phyloP scores from a whole-genome alignment of 2,329 filamentous ascomycete genomes.

The Colletotrichum scovillei region DNA sequence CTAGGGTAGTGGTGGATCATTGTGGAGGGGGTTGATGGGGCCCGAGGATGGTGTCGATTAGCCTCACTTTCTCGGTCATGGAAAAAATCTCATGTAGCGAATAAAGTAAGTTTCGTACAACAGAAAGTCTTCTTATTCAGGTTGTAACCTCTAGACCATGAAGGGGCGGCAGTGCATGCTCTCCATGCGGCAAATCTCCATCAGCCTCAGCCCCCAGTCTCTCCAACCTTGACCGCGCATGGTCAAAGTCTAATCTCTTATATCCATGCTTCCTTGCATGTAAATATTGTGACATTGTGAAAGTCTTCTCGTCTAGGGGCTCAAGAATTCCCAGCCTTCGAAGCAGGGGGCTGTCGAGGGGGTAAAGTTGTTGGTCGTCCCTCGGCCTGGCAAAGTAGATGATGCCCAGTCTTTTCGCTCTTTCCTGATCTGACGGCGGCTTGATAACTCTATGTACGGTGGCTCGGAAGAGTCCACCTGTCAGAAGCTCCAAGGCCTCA shows the following conservation, averaged over 20 bases:
- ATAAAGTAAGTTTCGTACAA: neutral
- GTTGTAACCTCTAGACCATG: neutral
- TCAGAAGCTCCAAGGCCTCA: conserved; percentile 43
- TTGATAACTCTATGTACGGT: conserved; percentile 47
- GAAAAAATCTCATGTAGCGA: neutral
- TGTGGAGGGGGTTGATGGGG: neutral
- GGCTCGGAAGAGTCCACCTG: conserved; percentile 43
- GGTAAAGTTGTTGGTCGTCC: conserved; percentile 22
- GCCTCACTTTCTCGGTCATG: neutral
- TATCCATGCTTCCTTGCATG: neutral
- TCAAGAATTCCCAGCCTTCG: neutral
- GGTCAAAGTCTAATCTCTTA: neutral
- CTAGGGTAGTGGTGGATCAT: neutral
- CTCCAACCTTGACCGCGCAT: neutral
- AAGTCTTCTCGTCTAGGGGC: neutral
- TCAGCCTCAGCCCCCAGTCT: no score
- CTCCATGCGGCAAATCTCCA: neutral
- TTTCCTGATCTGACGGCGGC: conserved; percentile 46
- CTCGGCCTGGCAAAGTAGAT: conserved; percentile 49
- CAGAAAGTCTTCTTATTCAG: neutral
- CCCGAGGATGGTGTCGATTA: neutral
- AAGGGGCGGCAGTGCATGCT: neutral
- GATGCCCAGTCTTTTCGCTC: conserved; percentile 44
- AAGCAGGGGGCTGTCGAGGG: neutral
- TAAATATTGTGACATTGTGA: neutral